These are phyloP conservation scores for Fusarium falciforme DNA, from an alignment of 2,329 filamentous ascomycete genomes.

Conservation along the genomic window DNA sequence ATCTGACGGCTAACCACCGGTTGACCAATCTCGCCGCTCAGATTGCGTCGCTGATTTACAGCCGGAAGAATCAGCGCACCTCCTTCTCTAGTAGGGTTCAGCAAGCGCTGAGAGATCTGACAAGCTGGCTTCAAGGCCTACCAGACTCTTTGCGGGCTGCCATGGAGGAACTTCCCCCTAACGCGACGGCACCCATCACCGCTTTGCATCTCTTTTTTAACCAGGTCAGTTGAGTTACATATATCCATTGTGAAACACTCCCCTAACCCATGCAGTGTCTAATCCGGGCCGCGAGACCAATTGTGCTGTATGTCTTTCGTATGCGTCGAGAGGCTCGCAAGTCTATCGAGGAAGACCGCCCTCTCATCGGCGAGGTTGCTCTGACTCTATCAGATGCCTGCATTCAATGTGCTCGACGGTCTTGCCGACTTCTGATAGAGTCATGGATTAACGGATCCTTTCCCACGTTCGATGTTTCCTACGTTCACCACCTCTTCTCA, in stretches of 20 bases:
- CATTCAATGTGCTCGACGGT: conserved; percentile 55
- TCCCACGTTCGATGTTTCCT: conserved; percentile 56
- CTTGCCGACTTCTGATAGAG: conserved; percentile 52
- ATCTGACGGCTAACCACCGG: conserved; percentile 48
- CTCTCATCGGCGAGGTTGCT: conserved; percentile 39
- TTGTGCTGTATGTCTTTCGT: conserved; percentile 44
- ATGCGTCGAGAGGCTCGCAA: background rate
- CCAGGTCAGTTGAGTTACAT: conserved; percentile 7
- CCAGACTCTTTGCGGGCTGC: conserved; percentile 42
- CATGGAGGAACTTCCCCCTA: conserved; percentile 1
- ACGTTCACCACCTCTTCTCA: conserved; percentile 57
- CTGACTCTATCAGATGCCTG: conserved; percentile 54
- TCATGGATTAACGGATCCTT: conserved; percentile 58
- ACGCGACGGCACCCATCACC: conserved; percentile 34
- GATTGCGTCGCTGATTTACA: conserved; percentile 44
- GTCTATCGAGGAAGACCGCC: background rate
- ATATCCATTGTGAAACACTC: fast-evolving
- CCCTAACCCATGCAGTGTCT: conserved; percentile 29
- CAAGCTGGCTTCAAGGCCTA: conserved; percentile 40
- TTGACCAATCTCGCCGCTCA: conserved; percentile 47
- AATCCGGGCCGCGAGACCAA: conserved; percentile 44
- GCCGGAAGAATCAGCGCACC: conserved; percentile 35
- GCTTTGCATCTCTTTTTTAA: conserved; percentile 46
- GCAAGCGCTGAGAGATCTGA: conserved; percentile 39
- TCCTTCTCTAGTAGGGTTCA: conserved; percentile 36